Percentiles rank a stretch among this genome's conserved stretches.
Evolutionary conservation across 2,329 filamentous ascomycete species (phyloP).

Genomic region (Monilinia vaccinii-corymbosi): DNA sequence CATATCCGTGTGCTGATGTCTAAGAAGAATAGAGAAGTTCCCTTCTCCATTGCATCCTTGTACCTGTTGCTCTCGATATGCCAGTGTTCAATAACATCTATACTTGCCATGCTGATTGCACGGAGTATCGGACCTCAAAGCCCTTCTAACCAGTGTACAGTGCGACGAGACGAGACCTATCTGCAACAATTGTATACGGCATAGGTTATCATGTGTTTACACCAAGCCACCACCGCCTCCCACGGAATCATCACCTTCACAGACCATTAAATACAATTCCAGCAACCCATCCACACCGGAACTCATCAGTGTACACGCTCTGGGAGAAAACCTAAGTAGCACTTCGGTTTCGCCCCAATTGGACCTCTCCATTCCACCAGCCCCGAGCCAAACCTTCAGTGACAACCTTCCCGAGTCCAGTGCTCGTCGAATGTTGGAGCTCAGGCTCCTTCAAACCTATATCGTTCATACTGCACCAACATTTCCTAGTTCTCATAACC

Average conservation of each 20-base stretch:
- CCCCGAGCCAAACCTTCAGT: background rate
- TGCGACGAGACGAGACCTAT: constrained; percentile 16
- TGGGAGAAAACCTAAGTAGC: constrained; percentile 1
- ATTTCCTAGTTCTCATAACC: constrained; percentile 5
- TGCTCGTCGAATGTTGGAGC: constrained; percentile 14
- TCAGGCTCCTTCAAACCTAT: constrained; percentile 15
- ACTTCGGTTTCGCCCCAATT: background rate
- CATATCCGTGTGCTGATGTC: background rate
- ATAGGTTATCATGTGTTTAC: constrained; percentile 15
- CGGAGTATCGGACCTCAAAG: background rate
- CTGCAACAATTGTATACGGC: constrained; percentile 15
- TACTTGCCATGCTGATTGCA: background rate
- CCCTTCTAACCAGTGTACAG: constrained; percentile 1
- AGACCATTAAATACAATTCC: constrained; percentile 3
- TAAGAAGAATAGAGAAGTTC: background rate
- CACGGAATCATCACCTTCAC: background rate
- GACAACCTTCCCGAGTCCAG: constrained; percentile 12
- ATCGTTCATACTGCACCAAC: constrained; percentile 10
- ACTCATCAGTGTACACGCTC: background rate
- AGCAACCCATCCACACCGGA: background rate
- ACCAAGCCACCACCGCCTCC: constrained; percentile 2
- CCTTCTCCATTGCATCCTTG: background rate
- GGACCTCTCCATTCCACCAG: constrained; percentile 1
- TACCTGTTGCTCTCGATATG: background rate
- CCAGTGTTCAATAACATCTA: background rate